Evolutionary conservation across 2,329 filamentous ascomycete species (phyloP), one percentile per base, ranked within the genome.

Genomic region (Fusarium buharicum): DNA sequence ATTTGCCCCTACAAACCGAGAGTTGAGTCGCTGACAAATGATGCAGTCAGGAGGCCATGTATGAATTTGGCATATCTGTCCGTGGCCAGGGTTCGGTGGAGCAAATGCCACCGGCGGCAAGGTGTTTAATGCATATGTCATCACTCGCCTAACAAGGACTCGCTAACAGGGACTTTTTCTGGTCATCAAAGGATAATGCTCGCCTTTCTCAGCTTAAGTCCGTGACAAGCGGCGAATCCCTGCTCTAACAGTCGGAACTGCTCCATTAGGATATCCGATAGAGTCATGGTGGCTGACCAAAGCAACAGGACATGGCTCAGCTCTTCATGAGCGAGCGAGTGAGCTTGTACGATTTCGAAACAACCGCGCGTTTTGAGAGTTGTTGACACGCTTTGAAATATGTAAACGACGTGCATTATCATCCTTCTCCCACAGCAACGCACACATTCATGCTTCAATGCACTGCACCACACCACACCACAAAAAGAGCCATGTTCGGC

Each of bases 21-120:
- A 24, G 22, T 24, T 24, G 22, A 24, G 9, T 34, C 38, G 64
- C 59, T 70, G 60, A 66, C 68, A 70, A 70, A 70, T 70, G 59
- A 55, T 39, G 47, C 43, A 43, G 62, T 54, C 55, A 64, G 45
- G 43, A 31, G 60, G 54, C 44, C 34, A 43, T 59, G 44, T 49
- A 67, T 62, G 48, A 28, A 68, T 66, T 68, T 55, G 63, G 68
- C 61, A 70, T 58, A 39, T 58, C 43, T 53, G 53, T 38, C 57
- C 67, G 54, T 56, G 43, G 53, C 47, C 50, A 56, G 55, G 58
- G 50, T 55, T 51, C 55, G 53, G 47, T 64, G 61, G 46, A 62
- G 59, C 57, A 55, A 53, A 55, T 70, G 68, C 62, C 66, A 59
- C 64, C 62, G 66, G 68, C 66, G 68, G 68, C 66, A 67, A 56